These are phyloP conservation scores for Torulaspora quercuum DNA, from an alignment of 805 yeast species.

Conservation along the genomic window DNA sequence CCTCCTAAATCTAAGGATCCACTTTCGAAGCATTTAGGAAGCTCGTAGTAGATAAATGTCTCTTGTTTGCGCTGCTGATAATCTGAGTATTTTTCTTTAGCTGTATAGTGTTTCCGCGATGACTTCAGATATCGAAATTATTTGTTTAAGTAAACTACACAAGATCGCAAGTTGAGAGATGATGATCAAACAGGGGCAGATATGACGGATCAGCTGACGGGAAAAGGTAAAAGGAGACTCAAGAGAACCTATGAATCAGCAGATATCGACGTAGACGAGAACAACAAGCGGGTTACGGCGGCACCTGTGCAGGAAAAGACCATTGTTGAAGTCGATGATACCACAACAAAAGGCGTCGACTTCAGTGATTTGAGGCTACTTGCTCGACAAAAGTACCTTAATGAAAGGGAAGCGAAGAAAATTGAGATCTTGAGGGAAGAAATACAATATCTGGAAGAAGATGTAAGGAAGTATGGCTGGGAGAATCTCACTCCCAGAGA, in stretches of 20 bases:
- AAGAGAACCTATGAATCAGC: conserved; percentile 21
- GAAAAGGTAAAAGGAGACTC: conserved; percentile 26
- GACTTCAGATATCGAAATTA: no score
- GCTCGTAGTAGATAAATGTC: no score
- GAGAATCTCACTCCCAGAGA: conserved; percentile 47
- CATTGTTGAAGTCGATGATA: conserved; percentile 6
- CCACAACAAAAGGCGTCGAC: conserved; percentile 15
- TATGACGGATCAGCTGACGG: conserved; percentile 11
- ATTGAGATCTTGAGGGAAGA: conserved; percentile 45
- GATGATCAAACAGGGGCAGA: background rate
- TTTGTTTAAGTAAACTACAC: no score
- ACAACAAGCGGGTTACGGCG: no score
- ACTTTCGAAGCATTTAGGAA: no score
- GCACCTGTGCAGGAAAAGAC: conserved; percentile 4
- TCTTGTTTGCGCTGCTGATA: no score
- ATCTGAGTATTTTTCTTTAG: no score
- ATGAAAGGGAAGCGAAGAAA: conserved; percentile 48
- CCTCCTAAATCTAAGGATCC: no score
- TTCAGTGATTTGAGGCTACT: conserved; percentile 41
- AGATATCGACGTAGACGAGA: conserved; percentile 18
- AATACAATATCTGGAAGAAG: conserved; percentile 47
- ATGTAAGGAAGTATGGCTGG: conserved; percentile 53
- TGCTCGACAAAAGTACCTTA: conserved; percentile 49
- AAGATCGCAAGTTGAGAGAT: no score
- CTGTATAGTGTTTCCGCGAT: no score